phyloP scores from a whole-genome alignment of 371 early-diverging fungal species.

The Mucor mucedo region DNA sequence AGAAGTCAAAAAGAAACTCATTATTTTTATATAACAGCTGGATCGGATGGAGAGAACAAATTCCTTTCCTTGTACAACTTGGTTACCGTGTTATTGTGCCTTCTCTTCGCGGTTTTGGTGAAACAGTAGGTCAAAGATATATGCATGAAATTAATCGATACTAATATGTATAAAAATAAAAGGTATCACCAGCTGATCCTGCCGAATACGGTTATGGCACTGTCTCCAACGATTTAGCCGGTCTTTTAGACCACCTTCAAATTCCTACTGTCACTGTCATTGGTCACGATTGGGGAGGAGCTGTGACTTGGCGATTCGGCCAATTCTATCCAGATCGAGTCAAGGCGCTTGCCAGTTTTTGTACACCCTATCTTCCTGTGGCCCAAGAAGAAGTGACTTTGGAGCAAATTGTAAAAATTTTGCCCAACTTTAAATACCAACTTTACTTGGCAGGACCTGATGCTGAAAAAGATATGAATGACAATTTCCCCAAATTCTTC shows the following conservation, averaged over 20 bases:
- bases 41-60: slow-evolving; percentile 80
- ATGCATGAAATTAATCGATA: no score
- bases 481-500: slow-evolving; percentile 41
- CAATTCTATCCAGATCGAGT: slow-evolving; percentile 71
- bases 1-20: not conserved
- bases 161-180: slow-evolving; percentile 1
- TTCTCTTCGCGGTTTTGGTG: slow-evolving; percentile 73
- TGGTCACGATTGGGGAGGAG: slow-evolving; percentile 84
- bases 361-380: slow-evolving; percentile 67
- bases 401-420: slow-evolving; percentile 53
- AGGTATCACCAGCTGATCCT: slow-evolving; percentile 57
- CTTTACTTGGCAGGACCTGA: slow-evolving; percentile 44
- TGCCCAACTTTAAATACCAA: slow-evolving; percentile 69
- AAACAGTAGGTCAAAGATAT: slow-evolving; percentile 53
- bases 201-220: slow-evolving; percentile 59
- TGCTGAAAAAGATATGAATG: slow-evolving; percentile 48
- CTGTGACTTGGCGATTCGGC: slow-evolving; percentile 69
- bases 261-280: slow-evolving; percentile 66
- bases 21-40: slow-evolving; percentile 24
- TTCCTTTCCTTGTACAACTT: slow-evolving; percentile 60
- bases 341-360: slow-evolving; percentile 63
- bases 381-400: slow-evolving; percentile 35
- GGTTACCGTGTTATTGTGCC: slow-evolving; percentile 80
- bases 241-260: slow-evolving; percentile 64
- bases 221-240: slow-evolving; percentile 59